Conservation (phyloP, 345 rosid genomes). For the Draba incana region DNA sequence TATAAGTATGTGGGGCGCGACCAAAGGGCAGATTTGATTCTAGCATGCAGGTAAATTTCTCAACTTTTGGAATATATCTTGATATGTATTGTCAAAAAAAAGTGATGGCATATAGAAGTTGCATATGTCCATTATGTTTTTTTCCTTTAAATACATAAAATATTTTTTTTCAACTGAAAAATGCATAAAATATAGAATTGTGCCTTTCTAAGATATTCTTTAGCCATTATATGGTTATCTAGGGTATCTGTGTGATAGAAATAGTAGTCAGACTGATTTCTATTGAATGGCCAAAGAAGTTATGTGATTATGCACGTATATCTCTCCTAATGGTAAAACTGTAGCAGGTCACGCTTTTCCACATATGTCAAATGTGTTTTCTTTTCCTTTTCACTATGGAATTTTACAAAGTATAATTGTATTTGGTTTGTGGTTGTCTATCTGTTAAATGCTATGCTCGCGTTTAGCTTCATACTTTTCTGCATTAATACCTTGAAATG, state of each 20-base stretch:
- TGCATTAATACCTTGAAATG: not conserved
- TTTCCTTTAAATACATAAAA: not conserved
- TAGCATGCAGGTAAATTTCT: slow-evolving; percentile 87
- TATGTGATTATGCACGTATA: not conserved
- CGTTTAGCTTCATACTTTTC: not conserved
- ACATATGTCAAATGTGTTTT: not conserved
- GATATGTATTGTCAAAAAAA: slow-evolving; percentile 16
- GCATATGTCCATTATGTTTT: slow-evolving; percentile 20
- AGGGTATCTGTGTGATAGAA: not conserved
- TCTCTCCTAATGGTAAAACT: not conserved
- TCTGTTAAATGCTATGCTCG: not conserved
- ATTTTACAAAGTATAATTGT: slow-evolving; percentile 1
- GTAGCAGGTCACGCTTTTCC: not conserved
- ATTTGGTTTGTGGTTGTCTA: not conserved
- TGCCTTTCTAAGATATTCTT: slow-evolving; percentile 11
- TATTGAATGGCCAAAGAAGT: slow-evolving; percentile 2
- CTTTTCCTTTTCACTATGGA: not conserved
- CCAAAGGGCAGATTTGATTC: slow-evolving; percentile 91
- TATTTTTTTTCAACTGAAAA: not conserved
- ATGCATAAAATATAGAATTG: slow-evolving; percentile 9
- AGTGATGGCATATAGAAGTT: slow-evolving; percentile 24
- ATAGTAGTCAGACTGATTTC: slow-evolving; percentile 13
- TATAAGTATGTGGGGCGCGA: slow-evolving; percentile 94
- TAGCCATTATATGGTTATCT: not conserved
- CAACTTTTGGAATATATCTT: slow-evolving; percentile 21